Evolutionary conservation across 2,329 filamentous ascomycete species (phyloP).

Genomic region (Trichoderma citrinoviride): DNA sequence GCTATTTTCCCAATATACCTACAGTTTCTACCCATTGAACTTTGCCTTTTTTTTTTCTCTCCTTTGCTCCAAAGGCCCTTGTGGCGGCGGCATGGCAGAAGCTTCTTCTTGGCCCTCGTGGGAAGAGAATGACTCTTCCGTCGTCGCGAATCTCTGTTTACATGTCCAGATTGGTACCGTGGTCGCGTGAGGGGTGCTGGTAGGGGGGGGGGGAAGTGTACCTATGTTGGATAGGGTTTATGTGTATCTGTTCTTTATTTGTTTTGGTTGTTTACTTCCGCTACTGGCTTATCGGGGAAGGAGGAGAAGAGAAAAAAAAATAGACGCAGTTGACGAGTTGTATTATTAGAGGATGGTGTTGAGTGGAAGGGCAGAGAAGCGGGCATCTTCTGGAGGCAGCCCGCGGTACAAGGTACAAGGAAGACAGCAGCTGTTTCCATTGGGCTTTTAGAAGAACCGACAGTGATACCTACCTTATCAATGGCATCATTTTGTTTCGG

Average conservation of each 20-base stretch:
- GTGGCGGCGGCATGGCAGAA: too few species aligned
- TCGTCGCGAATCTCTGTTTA: neutral
- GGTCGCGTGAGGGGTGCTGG: neutral
- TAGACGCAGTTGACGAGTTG: neutral
- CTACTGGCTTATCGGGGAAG: too few species aligned
- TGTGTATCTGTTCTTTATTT: neutral
- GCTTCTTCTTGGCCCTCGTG: too few species aligned
- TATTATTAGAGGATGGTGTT: neutral
- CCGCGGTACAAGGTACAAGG: neutral
- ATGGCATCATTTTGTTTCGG: too few species aligned
- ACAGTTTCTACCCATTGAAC: too few species aligned
- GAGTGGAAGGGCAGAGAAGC: neutral
- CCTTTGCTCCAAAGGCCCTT: too few species aligned
- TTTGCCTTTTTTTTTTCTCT: too few species aligned
- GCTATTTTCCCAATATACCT: too few species aligned
- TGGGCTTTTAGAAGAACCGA: too few species aligned
- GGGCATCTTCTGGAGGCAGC: neutral
- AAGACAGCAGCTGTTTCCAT: neutral
- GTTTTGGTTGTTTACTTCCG: neutral
- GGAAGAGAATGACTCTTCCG: neutral
- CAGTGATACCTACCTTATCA: too few species aligned
- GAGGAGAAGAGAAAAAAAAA: neutral
- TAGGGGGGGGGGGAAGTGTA: neutral
- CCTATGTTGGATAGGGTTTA: neutral
- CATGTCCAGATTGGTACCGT: neutral